Evolutionary conservation across 2,329 filamentous ascomycete genomes (phyloP).

Genomic region (Paecilomyces sp.): DNA sequence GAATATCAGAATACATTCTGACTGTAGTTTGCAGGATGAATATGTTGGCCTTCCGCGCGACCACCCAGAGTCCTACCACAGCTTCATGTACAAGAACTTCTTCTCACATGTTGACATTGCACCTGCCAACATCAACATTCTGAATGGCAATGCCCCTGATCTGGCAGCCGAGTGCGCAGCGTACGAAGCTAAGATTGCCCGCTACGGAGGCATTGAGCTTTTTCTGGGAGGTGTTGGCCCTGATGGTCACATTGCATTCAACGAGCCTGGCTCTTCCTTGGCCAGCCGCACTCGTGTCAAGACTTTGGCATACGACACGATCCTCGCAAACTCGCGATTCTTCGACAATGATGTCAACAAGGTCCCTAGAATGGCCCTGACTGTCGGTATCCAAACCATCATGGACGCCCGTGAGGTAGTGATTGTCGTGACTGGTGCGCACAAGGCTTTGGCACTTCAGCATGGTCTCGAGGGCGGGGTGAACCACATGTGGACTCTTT

Average conservation of each 20-base stretch:
- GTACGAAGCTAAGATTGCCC: slow-evolving; percentile 72
- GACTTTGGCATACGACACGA: slow-evolving; percentile 80
- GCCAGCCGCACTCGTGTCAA: slow-evolving; percentile 75
- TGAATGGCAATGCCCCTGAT: slow-evolving; percentile 71
- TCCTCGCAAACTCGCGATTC: slow-evolving; percentile 77
- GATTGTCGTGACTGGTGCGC: slow-evolving; percentile 72
- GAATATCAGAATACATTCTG: neutral
- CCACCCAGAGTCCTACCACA: slow-evolving; percentile 80
- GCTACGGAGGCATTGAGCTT: slow-evolving; percentile 71
- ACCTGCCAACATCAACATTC: slow-evolving; percentile 75
- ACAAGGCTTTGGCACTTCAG: slow-evolving; percentile 73
- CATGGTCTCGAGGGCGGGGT: slow-evolving; percentile 74
- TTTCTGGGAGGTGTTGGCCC: slow-evolving; percentile 81
- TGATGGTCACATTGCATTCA: slow-evolving; percentile 85
- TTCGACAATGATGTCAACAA: slow-evolving; percentile 66
- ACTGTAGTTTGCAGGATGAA: slow-evolving; percentile 56
- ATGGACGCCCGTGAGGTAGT: slow-evolving; percentile 76
- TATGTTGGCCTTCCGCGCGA: slow-evolving; percentile 78
- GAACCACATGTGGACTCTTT: slow-evolving; percentile 89
- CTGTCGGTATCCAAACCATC: slow-evolving; percentile 77
- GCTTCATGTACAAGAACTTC: slow-evolving; percentile 90
- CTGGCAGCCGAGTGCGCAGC: slow-evolving; percentile 68
- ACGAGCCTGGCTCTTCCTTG: slow-evolving; percentile 76
- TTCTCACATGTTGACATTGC: slow-evolving; percentile 79
- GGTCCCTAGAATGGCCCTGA: slow-evolving; percentile 76